phyloP scores from a whole-genome alignment of 2,329 filamentous ascomycete genomes.

The Cladosporium austrohemisphaericum region DNA sequence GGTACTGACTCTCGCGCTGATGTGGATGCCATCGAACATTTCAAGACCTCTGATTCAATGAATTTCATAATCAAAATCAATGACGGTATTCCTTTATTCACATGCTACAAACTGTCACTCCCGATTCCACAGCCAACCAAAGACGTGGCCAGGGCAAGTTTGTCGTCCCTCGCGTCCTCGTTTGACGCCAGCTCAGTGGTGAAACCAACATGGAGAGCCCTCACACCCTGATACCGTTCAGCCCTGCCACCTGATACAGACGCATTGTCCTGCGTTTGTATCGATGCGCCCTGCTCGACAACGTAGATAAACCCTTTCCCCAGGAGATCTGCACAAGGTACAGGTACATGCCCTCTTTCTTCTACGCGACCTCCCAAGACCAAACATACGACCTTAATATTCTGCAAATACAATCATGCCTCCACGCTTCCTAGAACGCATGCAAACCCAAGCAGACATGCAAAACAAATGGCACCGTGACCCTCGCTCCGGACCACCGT shows the following conservation, averaged over 20 bases:
- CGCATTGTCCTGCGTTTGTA: not conserved
- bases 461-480: constrained; percentile 3
- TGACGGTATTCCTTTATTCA: too few relatives aligned
- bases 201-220: constrained; percentile 2
- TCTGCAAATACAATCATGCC: constrained; percentile 1
- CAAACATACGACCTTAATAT: not conserved
- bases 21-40: too few relatives aligned
- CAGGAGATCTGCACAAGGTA: not conserved
- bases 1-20: too few relatives aligned
- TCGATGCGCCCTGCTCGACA: not conserved
- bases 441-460: constrained; percentile 2
- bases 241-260: constrained; percentile 1
- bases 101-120: too few relatives aligned
- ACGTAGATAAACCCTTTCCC: constrained; percentile 8
- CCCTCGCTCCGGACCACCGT: not conserved
- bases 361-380: not conserved
- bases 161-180: not conserved
- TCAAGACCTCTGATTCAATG: too few relatives aligned
- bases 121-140: too few relatives aligned
- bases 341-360: not conserved
- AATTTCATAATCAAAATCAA: not conserved
- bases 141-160: too few relatives aligned
- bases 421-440: constrained; percentile 9
- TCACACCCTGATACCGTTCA: not conserved
- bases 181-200: constrained; percentile 5